These are phyloP conservation scores for Dendrobium nobile DNA, from an alignment of 106 monocot species.

Conservation along the genomic window DNA sequence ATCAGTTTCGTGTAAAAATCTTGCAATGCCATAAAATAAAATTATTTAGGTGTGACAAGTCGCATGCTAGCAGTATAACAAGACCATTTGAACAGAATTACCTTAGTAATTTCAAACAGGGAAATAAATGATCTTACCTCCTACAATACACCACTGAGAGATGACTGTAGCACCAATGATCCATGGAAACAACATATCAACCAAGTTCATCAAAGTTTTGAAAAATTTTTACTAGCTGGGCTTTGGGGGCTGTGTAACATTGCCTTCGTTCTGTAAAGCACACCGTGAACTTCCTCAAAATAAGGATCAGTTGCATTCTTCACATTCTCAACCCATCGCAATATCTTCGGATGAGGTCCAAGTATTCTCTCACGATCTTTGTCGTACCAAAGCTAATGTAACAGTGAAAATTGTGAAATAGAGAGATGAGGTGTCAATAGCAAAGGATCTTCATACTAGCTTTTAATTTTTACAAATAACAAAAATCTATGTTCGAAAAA, in stretches of 20 bases:
- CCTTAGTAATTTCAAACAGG: no score
- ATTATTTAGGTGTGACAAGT: no score
- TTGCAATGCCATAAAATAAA: no score
- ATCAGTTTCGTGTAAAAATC: no score
- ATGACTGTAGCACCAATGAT: no score
- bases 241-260: neutral
- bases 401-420: neutral
- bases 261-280: slow-evolving; percentile 4
- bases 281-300: slow-evolving; percentile 6
- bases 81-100: no score
- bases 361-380: slow-evolving; percentile 7
- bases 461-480: neutral
- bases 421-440: neutral
- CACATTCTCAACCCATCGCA: slow-evolving; percentile 6
- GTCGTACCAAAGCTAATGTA: slow-evolving; percentile 1
- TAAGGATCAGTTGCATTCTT: slow-evolving; percentile 3
- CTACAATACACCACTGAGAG: no score
- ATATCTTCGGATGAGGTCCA: neutral
- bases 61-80: no score
- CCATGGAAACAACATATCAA: no score
- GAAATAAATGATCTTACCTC: no score
- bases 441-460: neutral
- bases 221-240: neutral
- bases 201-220: neutral
- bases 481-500: no score